phyloP scores from a whole-genome alignment of 345 rosid species.

The Fremontodendron californicum region DNA sequence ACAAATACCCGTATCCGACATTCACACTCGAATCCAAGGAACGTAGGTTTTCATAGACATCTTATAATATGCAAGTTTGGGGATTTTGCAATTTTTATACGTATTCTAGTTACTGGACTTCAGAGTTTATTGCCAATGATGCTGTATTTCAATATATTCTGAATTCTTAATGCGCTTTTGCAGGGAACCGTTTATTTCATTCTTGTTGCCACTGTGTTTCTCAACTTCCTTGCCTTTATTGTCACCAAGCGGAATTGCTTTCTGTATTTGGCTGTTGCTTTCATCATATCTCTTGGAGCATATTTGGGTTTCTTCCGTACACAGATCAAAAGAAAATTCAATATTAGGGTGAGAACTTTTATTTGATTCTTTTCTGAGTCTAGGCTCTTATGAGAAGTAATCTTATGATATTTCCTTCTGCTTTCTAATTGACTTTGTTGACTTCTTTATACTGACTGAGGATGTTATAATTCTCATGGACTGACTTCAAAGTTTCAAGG shows the following conservation, averaged over 20 bases:
- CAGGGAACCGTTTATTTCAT: constrained; percentile 64
- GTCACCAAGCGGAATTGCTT: constrained; percentile 56
- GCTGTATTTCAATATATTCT: background rate
- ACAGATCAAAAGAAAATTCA: constrained; percentile 64
- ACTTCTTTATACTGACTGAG: no score
- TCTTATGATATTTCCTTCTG: background rate
- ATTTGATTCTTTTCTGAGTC: background rate
- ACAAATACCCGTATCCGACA: no score
- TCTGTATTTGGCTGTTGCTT: constrained; percentile 60
- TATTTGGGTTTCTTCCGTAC: constrained; percentile 72
- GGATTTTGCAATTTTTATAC: background rate
- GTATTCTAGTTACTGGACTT: background rate
- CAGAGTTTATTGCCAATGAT: background rate
- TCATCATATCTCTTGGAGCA: constrained; percentile 45
- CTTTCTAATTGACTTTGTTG: background rate
- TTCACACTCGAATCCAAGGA: no score
- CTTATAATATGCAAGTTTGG: background rate
- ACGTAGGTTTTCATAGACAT: background rate
- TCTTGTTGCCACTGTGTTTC: constrained; percentile 38
- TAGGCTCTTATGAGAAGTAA: background rate
- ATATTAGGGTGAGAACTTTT: constrained; percentile 61
- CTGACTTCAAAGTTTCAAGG: background rate
- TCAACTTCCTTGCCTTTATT: constrained; percentile 54
- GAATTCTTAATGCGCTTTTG: constrained; percentile 22
- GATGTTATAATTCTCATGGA: background rate